Evolutionary conservation across 495 filamentous ascomycete species (phyloP).

Genomic region (Friedmanniomyces simplex): DNA sequence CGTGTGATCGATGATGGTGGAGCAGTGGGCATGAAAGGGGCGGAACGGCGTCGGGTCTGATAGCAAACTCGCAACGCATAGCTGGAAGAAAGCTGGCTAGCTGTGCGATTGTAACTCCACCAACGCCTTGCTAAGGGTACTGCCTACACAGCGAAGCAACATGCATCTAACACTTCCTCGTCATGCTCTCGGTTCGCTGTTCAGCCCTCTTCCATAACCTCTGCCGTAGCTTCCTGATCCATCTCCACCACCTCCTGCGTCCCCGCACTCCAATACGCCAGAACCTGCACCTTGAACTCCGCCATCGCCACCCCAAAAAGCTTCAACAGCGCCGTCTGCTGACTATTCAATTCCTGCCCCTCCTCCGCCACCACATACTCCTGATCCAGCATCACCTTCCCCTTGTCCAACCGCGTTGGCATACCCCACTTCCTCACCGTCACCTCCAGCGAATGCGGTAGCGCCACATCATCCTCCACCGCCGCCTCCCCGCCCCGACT

Average conservation of each 20-base stretch:
- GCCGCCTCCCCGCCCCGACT: constrained; percentile 67
- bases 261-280: constrained; percentile 61
- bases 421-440: constrained; percentile 77
- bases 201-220: constrained; percentile 2
- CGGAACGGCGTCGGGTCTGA: constrained; percentile 4
- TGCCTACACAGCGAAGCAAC: neutral
- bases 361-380: constrained; percentile 66
- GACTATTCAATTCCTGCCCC: constrained; percentile 70
- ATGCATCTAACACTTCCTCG: neutral
- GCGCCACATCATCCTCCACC: constrained; percentile 67
- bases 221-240: constrained; percentile 28
- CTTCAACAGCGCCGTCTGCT: constrained; percentile 89
- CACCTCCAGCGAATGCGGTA: constrained; percentile 79
- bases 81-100: neutral
- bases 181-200: neutral
- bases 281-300: constrained; percentile 71
- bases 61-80: constrained; percentile 3
- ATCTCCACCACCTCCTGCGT: constrained; percentile 51
- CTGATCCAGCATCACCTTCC: constrained; percentile 72
- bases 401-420: constrained; percentile 77
- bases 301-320: constrained; percentile 80
- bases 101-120: constrained; percentile 6
- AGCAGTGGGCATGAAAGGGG: neutral
- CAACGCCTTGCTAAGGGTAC: constrained; percentile 19
- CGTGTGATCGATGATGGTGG: neutral